Evolutionary conservation across 345 rosid genomes (phyloP), one percentile per base, ranked within the genome.

Genomic region (Firmiana major): DNA sequence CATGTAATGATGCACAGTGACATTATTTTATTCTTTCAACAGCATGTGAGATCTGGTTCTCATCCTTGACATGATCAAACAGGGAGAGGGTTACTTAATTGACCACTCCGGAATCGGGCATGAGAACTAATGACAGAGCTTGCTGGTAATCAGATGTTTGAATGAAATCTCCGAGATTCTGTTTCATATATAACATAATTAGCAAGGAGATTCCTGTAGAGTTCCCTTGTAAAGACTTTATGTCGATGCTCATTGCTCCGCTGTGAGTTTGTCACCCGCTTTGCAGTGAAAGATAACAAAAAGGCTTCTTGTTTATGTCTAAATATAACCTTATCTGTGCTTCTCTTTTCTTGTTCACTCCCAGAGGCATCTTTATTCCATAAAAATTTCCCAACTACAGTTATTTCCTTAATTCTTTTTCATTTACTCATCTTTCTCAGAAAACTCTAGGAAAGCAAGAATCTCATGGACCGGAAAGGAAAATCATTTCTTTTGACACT

Each of bases 21-120:
- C 74, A 59, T 62, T 75, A 63, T 66, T 81, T 79, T 17, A 79
- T 83, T 83, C 78, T 69, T 76, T 74, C 59, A 59, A 19, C 64
- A 34, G 38, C 24, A 51, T 3, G 69, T 7, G 48, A 79, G 21
- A 71, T 43, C 58, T 51, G 53, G 63, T 22, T 22, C 45, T 59
- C 69, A 6, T 58, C 38, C 31, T 63, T 74, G 36, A 22, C 74
- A 24, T 24, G n/a, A 8, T 42, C 60, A 12, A 65, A 57, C 5
- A 4, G 40, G 40, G 40, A 38, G 40, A 34, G 40, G 40, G 5
- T 38, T 38, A 4, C 4, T 38, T 38, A 38, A 38, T 38, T 5
- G 6, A 38, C 40, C 38, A n/a, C 45, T 51, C 22, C 3, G 21
- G 51, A 6, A 10, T 43, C 38, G 7, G 58, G 42, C 58, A 19